Evolutionary conservation across 768 basidiomycete genomes (phyloP).

Genomic region (Lactifluus volemus): DNA sequence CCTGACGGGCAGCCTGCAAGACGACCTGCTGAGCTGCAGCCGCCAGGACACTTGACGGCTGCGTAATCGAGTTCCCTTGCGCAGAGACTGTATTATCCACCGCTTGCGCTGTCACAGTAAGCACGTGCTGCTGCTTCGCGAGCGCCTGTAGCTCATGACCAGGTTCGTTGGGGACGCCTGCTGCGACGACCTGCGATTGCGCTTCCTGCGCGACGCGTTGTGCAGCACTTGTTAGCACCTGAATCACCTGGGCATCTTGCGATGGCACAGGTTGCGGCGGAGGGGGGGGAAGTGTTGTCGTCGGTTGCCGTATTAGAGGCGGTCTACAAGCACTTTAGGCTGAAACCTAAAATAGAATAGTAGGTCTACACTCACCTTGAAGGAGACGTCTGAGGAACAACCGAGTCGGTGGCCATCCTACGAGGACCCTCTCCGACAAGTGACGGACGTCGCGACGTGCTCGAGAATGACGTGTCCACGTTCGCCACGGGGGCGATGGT

Average conservation of each 20-base stretch:
- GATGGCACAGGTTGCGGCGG: conserved; percentile 29
- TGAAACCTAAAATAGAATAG: conserved; percentile 14
- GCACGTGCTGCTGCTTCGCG: conserved; percentile 73
- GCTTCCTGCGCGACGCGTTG: conserved; percentile 71
- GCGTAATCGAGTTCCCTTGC: conserved; percentile 35
- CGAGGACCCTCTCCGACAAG: conserved; percentile 36
- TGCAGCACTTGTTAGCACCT: conserved; percentile 67
- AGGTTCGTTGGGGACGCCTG: conserved; percentile 35
- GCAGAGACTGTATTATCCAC: conserved; percentile 57
- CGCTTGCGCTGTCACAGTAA: conserved; percentile 63
- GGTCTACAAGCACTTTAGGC: conserved; percentile 5
- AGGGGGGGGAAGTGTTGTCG: conserved; percentile 24
- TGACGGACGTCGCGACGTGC: conserved; percentile 40
- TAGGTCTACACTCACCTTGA: conserved; percentile 22
- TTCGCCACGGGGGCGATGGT: conserved; percentile 60
- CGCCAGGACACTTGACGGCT: conserved; percentile 48
- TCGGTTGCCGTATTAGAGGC: conserved; percentile 26
- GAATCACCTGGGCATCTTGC: conserved; percentile 64
- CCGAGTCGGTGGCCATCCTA: conserved; percentile 35
- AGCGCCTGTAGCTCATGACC: conserved; percentile 53
- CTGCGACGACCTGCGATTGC: conserved; percentile 55
- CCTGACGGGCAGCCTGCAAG: conserved; percentile 60
- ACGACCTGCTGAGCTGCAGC: conserved; percentile 78
- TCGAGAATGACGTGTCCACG: conserved; percentile 34
- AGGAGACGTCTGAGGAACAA: conserved; percentile 27